phyloP scores from a whole-genome alignment of 2,329 filamentous ascomycete genomes.

The Calonectria pseudoreteaudii region DNA sequence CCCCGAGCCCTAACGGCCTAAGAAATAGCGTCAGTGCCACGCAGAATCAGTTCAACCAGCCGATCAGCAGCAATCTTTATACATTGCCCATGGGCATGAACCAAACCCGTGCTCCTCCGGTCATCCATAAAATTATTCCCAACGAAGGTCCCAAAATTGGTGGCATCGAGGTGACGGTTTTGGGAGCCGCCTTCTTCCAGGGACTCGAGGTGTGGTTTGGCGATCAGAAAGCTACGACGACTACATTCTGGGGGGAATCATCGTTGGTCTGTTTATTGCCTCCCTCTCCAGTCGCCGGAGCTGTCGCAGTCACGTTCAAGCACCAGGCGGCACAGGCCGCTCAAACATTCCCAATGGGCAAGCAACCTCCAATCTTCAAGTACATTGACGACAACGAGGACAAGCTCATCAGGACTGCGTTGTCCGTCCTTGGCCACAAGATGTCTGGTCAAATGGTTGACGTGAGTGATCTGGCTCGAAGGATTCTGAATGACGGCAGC shows the following conservation, averaged over 20 bases:
- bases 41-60: conserved; percentile 59
- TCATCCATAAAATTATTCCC: conserved; percentile 87
- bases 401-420: conserved; percentile 74
- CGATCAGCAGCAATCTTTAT: conserved; percentile 62
- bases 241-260: conserved; percentile 83
- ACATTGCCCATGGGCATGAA: conserved; percentile 61
- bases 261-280: conserved; percentile 85
- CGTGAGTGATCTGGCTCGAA: conserved; percentile 70
- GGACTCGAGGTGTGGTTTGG: conserved; percentile 89
- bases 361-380: conserved; percentile 70
- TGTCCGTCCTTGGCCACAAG: conserved; percentile 73
- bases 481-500: conserved; percentile 65
- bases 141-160: conserved; percentile 84
- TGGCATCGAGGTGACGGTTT: conserved; percentile 87
- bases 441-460: conserved; percentile 73
- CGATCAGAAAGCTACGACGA: conserved; percentile 71
- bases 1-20: conserved; percentile 75
- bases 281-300: conserved; percentile 74
- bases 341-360: conserved; percentile 51
- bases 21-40: conserved; percentile 58
- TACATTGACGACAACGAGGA: conserved; percentile 80
- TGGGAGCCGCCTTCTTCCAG: conserved; percentile 83
- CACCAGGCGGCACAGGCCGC: conserved; percentile 57
- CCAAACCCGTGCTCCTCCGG: conserved; percentile 60
- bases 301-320: conserved; percentile 78